These are phyloP conservation scores for Penicillium parvum DNA, from an alignment of 495 filamentous ascomycete species.

Conservation along the genomic window DNA sequence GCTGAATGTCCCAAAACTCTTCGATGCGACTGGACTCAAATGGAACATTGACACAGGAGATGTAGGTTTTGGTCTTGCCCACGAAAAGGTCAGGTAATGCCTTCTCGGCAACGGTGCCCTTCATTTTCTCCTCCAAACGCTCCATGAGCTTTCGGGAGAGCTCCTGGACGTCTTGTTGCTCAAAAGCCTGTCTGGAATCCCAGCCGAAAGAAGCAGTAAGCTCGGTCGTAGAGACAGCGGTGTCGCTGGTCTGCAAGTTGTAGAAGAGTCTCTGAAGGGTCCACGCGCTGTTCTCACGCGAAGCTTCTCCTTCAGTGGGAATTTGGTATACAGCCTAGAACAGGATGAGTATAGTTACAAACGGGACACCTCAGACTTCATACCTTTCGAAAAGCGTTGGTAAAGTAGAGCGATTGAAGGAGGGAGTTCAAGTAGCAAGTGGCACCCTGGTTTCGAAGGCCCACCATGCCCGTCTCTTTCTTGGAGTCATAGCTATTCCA, in stretches of 20 bases:
- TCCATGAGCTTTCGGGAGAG: conserved; percentile 96
- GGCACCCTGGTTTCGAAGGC: conserved; percentile 94
- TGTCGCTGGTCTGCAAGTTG: conserved; percentile 76
- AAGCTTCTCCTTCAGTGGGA: conserved; percentile 79
- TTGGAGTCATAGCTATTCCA: conserved; percentile 89
- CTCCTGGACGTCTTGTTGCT: conserved; percentile 98
- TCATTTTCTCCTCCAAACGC: conserved; percentile 93
- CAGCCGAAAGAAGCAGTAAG: conserved; percentile 95
- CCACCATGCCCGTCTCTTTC: conserved; percentile 96
- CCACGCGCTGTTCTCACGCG: conserved; percentile 82
- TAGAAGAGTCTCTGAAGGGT: conserved; percentile 93
- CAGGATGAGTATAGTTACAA: conserved; percentile 1
- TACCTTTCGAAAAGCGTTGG: conserved; percentile 93
- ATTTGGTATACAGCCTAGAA: conserved; percentile 91
- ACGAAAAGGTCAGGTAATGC: conserved; percentile 86
- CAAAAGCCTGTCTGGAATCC: conserved; percentile 97
- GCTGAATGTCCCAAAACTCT: conserved; percentile 98
- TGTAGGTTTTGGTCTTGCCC: conserved; percentile 96
- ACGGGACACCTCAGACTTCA: conserved; percentile 1
- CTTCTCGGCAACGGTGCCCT: conserved; percentile 92
- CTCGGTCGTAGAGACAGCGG: conserved; percentile 83
- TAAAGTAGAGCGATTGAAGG: conserved; percentile 94
- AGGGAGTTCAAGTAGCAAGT: conserved; percentile 99
- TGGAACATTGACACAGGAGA: conserved; percentile 96
- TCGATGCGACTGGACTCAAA: conserved; percentile 93